Conservation (phyloP, 495 filamentous ascomycete genomes). For the Lepidopterella palustris region DNA sequence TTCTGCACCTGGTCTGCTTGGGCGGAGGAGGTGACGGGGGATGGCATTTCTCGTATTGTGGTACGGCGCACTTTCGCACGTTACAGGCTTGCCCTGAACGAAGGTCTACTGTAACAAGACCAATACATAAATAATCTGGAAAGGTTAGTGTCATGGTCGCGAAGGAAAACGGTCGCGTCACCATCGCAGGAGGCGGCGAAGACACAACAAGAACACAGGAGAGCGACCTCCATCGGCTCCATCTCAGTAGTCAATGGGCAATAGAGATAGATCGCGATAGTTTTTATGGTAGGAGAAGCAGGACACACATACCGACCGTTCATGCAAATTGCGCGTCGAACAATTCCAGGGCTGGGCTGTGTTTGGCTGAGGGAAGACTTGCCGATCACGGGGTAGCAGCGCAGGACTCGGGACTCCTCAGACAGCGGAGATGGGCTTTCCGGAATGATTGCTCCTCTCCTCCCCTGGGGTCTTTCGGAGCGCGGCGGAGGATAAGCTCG, state of each 20-base stretch:
- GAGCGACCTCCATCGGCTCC: not conserved
- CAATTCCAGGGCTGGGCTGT: slow-evolving; percentile 18
- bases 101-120: slow-evolving; percentile 8
- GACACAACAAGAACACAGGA: not conserved
- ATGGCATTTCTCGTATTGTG: slow-evolving; percentile 13
- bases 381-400: slow-evolving; percentile 20
- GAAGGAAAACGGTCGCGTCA: slow-evolving; percentile 9
- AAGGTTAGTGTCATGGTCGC: slow-evolving; percentile 8
- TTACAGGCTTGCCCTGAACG: slow-evolving; percentile 10
- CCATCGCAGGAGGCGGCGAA: slow-evolving; percentile 4
- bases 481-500: slow-evolving; percentile 25
- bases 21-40: slow-evolving; percentile 14
- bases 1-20: slow-evolving; percentile 4
- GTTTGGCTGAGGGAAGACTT: slow-evolving; percentile 26
- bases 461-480: slow-evolving; percentile 14
- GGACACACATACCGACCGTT: slow-evolving; percentile 4
- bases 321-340: slow-evolving; percentile 29
- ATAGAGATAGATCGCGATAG: slow-evolving; percentile 14
- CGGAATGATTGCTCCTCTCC: slow-evolving; percentile 7
- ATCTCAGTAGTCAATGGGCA: slow-evolving; percentile 2
- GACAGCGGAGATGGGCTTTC: not conserved
- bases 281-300: not conserved
- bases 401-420: slow-evolving; percentile 3
- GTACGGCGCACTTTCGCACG: slow-evolving; percentile 2
- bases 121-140: slow-evolving; percentile 13